phyloP scores from a whole-genome alignment of 2,329 filamentous ascomycete species.

The Epichloe amarillans region DNA sequence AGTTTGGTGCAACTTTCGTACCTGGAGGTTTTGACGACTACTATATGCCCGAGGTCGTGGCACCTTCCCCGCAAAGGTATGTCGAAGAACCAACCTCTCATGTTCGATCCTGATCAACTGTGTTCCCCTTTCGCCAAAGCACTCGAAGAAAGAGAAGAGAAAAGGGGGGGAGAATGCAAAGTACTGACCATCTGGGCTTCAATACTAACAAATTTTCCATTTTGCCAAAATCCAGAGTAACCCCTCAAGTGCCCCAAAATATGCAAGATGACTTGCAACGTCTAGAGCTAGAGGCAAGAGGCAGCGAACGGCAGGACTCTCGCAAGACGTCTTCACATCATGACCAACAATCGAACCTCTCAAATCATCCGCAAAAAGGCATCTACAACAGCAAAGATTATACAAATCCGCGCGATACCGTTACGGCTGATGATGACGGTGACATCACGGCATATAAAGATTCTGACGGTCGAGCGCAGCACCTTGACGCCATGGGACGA shows the following conservation, averaged over 20 bases:
- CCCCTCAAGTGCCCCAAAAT: constrained; percentile 90
- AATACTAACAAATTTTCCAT: constrained; percentile 22
- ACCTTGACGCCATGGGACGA: constrained; percentile 32
- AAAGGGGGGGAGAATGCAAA: background rate
- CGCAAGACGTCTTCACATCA: constrained; percentile 20
- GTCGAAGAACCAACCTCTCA: constrained; percentile 10
- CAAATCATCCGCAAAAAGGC: constrained; percentile 22
- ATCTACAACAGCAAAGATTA: constrained; percentile 2
- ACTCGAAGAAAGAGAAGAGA: background rate
- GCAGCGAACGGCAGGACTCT: constrained; percentile 23
- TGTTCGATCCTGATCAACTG: background rate
- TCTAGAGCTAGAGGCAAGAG: constrained; percentile 68
- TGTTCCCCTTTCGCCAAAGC: background rate
- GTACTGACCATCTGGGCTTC: constrained; percentile 16
- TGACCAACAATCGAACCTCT: constrained; percentile 31
- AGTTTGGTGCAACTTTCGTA: constrained; percentile 43
- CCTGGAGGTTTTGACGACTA: constrained; percentile 46
- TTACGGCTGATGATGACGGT: constrained; percentile 21
- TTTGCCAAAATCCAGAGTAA: constrained; percentile 48
- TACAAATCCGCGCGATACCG: constrained; percentile 9
- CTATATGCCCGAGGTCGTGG: constrained; percentile 47
- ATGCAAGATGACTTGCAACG: constrained; percentile 91
- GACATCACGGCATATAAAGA: constrained; percentile 26
- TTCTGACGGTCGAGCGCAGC: constrained; percentile 21
- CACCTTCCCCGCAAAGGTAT: constrained; percentile 44